Evolutionary conservation across 2,329 filamentous ascomycete species (phyloP), one percentile per base, ranked within the genome.

Genomic region (Blastomyces parvus): DNA sequence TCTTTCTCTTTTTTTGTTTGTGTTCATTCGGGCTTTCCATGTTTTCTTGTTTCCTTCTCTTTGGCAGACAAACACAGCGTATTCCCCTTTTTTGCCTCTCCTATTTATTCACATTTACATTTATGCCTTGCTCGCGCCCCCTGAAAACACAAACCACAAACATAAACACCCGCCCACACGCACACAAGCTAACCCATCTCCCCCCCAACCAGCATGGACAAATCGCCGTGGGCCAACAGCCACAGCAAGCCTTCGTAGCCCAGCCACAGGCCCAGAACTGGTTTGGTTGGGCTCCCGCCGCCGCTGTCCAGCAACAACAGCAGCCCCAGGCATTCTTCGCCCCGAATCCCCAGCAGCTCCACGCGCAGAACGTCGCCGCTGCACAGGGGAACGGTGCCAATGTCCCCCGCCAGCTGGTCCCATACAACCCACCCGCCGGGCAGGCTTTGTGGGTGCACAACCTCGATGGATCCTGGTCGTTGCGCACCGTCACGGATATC

Each of bases 381-480:
- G 71, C 70, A 53, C 64, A 64, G 17, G 65, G 62, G 19, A 64
- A 66, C 19, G 68, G 68, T 22, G 64, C 66, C 11, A 68, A 65
- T 40, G 64, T 68, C 33, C 70, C 69, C 46, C 67, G 67, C 33
- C 68, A 68, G 50, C 66, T 74, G 36, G 68, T 70, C 27, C 74
- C 74, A 0, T 72, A 72, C 64, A 69, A 70, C 62, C 68, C 72
- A 2, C 67, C 65, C 14, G 62, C 69, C 25, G 69, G 70, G 40
- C 69, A 71, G 57, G 69, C 73, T 53, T 75, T 71, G 62, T 77
- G 71, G 70, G 73, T 71, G 63, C 71, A 70, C 53, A 74, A 77
- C 62, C 55, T 72, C 30, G 71, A 76, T 65, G 72, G 72, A 14
- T 67, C 67, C 44, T 77, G 69, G 62, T 73, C 70, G 25, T 63